Evolutionary conservation across 164 flowering plant genomes (phyloP), one percentile per base, ranked within the genome.

Genomic region (Stephania cephalantha): DNA sequence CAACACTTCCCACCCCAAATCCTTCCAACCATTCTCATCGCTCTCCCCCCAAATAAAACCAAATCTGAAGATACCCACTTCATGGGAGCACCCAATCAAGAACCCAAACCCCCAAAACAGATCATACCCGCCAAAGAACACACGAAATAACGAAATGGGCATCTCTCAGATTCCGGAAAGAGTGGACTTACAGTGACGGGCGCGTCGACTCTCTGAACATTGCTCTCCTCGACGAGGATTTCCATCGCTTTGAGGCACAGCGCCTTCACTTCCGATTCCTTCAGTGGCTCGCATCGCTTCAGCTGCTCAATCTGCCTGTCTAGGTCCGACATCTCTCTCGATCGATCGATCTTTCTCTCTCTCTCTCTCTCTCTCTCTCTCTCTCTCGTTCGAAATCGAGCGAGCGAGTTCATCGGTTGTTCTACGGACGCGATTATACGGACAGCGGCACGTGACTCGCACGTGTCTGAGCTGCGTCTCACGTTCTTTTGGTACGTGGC

Each of bases 231-330:
- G 44, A 95, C 99, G 52, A 95, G 90, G 83, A 95, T 95, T 81
- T 95, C 99, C 89, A 95, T 95, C 71, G 99, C 99, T 84, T 93
- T 95, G 69, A 93, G 91, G 79, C 99, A 95, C 2, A 95, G 94
- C 50, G 95, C 90, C 70, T 95, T 95, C 71, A 95, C 98, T 78
- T 95, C 97, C 2, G 97, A 93, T 73, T 95, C 99, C 78, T 88
- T 92, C 76, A 95, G 82, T 2, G 99, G 96, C 81, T 95, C 99
- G 86, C 99, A 95, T 76, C 83, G 86, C 84, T 92, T 93, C 76
- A 95, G 87, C 84, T 93, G 96, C 88, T 93, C 99, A 73, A 95
- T 95, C 81, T 95, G 99, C 84, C 93, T 83, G 84, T 95, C 99
- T 71, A 95, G 86, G 88, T 95, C 98, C 20, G 98, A 94, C 94